Conservation (phyloP, 78 protist genomes). For the Ministeria vibrans region DNA sequence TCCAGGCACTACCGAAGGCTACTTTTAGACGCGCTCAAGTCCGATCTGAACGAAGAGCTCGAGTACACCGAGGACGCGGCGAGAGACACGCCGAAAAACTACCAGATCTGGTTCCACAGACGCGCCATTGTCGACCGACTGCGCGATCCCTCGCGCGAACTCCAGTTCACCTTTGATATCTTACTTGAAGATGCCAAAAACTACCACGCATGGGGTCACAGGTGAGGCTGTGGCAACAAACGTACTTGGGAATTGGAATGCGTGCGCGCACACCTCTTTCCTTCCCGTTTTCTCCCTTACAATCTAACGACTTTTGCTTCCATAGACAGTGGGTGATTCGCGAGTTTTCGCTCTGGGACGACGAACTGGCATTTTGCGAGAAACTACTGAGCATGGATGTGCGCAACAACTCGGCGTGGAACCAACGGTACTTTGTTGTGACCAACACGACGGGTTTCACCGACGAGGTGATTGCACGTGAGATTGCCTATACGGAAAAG, state of each 20-base stretch:
- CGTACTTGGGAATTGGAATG: background rate
- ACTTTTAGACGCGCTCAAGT: constrained; percentile 33
- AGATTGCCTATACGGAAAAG: constrained; percentile 16
- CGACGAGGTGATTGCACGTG: constrained; percentile 4
- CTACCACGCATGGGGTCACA: constrained; percentile 89
- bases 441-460: background rate
- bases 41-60: constrained; percentile 35
- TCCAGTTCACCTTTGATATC: constrained; percentile 31
- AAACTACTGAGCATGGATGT: constrained; percentile 52
- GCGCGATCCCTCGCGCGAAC: constrained; percentile 33
- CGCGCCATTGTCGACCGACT: constrained; percentile 40
- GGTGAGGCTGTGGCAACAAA: constrained; percentile 31
- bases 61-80: constrained; percentile 34
- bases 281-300: background rate
- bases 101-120: constrained; percentile 88
- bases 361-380: constrained; percentile 48
- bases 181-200: constrained; percentile 73
- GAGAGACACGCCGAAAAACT: constrained; percentile 66
- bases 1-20: constrained; percentile 46
- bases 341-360: constrained; percentile 25
- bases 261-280: background rate
- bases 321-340: constrained; percentile 44
- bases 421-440: constrained; percentile 68
- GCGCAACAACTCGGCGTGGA: constrained; percentile 90
- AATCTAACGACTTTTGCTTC: background rate